Evolutionary conservation across 2,329 filamentous ascomycete species (phyloP).

Genomic region (Trichophyton verrucosum): DNA sequence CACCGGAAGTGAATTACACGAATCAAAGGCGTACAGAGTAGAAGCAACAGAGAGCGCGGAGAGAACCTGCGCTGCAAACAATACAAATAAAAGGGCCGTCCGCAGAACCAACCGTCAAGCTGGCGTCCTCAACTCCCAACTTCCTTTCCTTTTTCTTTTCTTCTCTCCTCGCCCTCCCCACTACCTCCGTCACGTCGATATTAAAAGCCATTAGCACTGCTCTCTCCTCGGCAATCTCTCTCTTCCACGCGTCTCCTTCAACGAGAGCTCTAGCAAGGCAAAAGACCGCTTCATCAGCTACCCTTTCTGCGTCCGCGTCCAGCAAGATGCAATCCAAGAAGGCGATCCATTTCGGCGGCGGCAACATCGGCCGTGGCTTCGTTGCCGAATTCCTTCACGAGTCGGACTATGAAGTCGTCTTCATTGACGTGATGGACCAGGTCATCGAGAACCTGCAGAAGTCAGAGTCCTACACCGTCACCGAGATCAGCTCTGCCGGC

Average conservation of each 20-base stretch:
- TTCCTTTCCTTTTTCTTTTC: slow-evolving; percentile 5
- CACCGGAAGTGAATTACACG: background rate
- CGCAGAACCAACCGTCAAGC: background rate
- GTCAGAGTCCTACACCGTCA: slow-evolving; percentile 71
- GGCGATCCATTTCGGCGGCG: slow-evolving; percentile 74
- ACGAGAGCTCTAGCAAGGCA: background rate
- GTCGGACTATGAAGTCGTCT: slow-evolving; percentile 90
- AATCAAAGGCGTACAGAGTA: background rate
- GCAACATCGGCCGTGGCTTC: slow-evolving; percentile 78
- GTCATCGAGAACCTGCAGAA: slow-evolving; percentile 70
- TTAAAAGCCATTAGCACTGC: background rate
- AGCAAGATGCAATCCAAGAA: slow-evolving; percentile 31
- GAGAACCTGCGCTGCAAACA: no score
- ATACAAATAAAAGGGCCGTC: background rate
- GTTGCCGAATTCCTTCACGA: slow-evolving; percentile 88
- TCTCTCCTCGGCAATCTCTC: background rate
- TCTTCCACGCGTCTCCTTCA: background rate
- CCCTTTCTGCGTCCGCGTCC: background rate
- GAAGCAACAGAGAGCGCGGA: background rate
- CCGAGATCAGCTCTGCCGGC: slow-evolving; percentile 77
- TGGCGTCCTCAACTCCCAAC: background rate
- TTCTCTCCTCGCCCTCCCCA: background rate
- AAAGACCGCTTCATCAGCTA: background rate
- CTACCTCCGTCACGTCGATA: background rate
- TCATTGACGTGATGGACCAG: slow-evolving; percentile 80